Evolutionary conservation across 495 filamentous ascomycete genomes (phyloP).

Genomic region (Apodospora peruviana): DNA sequence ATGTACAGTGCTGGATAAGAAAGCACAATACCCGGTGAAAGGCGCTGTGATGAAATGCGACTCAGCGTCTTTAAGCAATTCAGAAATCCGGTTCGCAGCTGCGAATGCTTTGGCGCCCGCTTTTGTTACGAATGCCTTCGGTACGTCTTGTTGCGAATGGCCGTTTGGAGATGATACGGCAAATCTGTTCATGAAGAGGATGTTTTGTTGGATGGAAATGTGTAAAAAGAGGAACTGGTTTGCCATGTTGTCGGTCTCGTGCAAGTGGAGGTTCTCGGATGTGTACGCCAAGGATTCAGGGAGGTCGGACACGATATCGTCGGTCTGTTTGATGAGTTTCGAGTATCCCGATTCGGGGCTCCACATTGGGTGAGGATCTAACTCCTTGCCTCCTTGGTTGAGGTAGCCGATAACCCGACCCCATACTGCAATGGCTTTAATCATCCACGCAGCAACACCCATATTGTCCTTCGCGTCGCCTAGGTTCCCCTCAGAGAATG

Average conservation of each 20-base stretch:
- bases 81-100: slow-evolving; percentile 86
- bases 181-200: slow-evolving; percentile 85
- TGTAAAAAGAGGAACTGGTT: slow-evolving; percentile 96
- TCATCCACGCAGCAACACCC: slow-evolving; percentile 90
- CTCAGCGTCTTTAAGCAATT: slow-evolving; percentile 72
- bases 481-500: slow-evolving; percentile 54
- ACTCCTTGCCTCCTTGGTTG: slow-evolving; percentile 84
- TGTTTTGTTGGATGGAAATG: slow-evolving; percentile 80
- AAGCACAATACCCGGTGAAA: slow-evolving; percentile 92
- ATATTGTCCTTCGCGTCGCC: slow-evolving; percentile 75
- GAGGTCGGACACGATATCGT: slow-evolving; percentile 62
- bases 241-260: slow-evolving; percentile 76
- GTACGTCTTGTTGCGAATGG: slow-evolving; percentile 65
- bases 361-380: slow-evolving; percentile 74
- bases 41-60: slow-evolving; percentile 79
- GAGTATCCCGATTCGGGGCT: slow-evolving; percentile 70
- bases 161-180: slow-evolving; percentile 69
- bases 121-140: slow-evolving; percentile 71
- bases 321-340: slow-evolving; percentile 62
- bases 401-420: slow-evolving; percentile 84
- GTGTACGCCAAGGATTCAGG: slow-evolving; percentile 68
- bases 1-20: slow-evolving; percentile 86
- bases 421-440: slow-evolving; percentile 82
- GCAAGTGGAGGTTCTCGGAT: slow-evolving; percentile 75
- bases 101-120: slow-evolving; percentile 72